Base-by-base conservation (phyloP, 2,329 filamentous ascomycete genomes). In the Trichoderma hamatum region DNA sequence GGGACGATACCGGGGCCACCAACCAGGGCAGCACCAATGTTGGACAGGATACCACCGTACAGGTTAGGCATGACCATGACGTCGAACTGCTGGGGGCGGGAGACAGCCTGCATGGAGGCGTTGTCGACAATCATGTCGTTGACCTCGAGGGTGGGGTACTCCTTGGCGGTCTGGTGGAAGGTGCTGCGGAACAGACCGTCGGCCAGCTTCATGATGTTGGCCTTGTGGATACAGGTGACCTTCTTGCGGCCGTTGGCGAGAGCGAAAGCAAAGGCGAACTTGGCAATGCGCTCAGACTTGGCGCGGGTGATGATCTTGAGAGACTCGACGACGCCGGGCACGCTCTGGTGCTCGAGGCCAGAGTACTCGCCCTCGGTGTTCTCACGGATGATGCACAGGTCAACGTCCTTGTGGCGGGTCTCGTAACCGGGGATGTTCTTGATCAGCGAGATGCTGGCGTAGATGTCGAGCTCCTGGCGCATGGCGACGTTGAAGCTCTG, bases 111-210 rank as follows among this genome's bases (percentile, higher is more conserved):
- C 96, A 99, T 99, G 79, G 93, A 97, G 78, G 96, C 96, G 84
- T 99, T 99, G 86, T 99, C 96, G 83, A 99, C 96, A 82, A 99
- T 99, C 95, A 99, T 97, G 85, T 99, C 96, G 86, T 96, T 96
- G 80, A 91, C 91, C 86, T 97, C 92, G 76, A 99, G 88, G 72
- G 93, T 96, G 70, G 96, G 95, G 86, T 96, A 99, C 82, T 97
- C 93, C 86, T 96, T 92, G 74, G 94, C 92, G 75, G 96, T 90
- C 78, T 90, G 88, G 86, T 97, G 93, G 88, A 98, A 96, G 75
- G 96, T 98, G 85, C 90, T 95, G 82, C 96, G 92, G 93, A 99
- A 99, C 69, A 99, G 92, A 83, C 96, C 96, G 77, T 99, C 96
- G 81, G 94, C 95, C 70, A 99, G 88, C 89, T 99, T 99, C 96